Conservation (phyloP, 2,329 filamentous ascomycete genomes). For the Pseudodiploospora longispora region DNA sequence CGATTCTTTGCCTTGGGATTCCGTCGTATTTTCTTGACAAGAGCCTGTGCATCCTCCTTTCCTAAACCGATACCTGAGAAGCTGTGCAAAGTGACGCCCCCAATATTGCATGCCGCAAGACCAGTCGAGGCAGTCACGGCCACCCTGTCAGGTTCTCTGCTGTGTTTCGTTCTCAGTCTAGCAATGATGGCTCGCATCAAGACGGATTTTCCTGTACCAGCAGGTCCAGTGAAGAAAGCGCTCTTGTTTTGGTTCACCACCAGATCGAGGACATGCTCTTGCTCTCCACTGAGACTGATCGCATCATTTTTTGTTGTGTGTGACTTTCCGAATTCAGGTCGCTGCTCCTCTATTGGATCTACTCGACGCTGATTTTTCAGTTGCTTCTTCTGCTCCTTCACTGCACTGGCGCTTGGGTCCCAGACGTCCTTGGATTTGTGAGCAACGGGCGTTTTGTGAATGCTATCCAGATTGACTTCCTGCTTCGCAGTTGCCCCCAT, state of each 20-base stretch:
- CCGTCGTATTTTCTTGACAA: conserved; percentile 84
- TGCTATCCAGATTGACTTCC: neutral
- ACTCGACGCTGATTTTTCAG: conserved; percentile 51
- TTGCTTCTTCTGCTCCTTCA: conserved; percentile 72
- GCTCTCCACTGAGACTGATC: conserved; percentile 76
- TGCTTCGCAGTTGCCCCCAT: neutral
- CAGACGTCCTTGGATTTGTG: conserved; percentile 41
- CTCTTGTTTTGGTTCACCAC: conserved; percentile 76
- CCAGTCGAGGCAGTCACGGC: conserved; percentile 95
- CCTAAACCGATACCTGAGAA: conserved; percentile 93
- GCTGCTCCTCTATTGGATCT: conserved; percentile 28
- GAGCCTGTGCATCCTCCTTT: conserved; percentile 71
- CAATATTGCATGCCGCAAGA: conserved; percentile 92
- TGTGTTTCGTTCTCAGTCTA: conserved; percentile 68
- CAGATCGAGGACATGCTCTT: conserved; percentile 72
- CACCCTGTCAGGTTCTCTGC: conserved; percentile 70
- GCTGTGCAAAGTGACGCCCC: conserved; percentile 90
- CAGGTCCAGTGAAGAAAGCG: conserved; percentile 96
- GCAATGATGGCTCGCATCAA: conserved; percentile 86
- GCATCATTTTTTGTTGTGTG: conserved; percentile 36
- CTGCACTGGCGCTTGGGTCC: conserved; percentile 65
- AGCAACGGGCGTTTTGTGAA: conserved; percentile 22
- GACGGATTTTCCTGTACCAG: conserved; percentile 94
- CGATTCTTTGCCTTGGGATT: conserved; percentile 82
- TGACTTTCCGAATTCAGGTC: conserved; percentile 1